Evolutionary conservation across 2,329 filamentous ascomycete genomes (phyloP).

Genomic region (Cordyceps pruinosa): DNA sequence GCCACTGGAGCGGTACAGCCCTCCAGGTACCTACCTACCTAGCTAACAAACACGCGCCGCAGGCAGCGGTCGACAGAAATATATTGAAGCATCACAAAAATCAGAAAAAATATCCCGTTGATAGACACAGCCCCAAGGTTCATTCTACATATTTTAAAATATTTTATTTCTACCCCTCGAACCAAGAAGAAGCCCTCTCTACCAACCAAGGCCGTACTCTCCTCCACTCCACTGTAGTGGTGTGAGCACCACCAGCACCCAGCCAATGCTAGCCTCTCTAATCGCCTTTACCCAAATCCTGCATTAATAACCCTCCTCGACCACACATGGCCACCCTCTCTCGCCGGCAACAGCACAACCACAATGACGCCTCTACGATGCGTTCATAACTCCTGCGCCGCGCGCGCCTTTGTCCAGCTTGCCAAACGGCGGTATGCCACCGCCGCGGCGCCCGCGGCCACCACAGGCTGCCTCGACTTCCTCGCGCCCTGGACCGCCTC

Average conservation of each 20-base stretch:
- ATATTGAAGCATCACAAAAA: too few relatives aligned
- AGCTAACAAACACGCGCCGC: too few relatives aligned
- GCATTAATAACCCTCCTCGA: conserved; percentile 10
- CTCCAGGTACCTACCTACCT: too few relatives aligned
- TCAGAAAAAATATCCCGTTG: too few relatives aligned
- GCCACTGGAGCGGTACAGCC: too few relatives aligned
- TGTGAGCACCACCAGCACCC: neutral
- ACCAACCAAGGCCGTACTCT: too few relatives aligned
- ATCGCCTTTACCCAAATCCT: conserved; percentile 5
- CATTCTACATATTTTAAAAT: too few relatives aligned
- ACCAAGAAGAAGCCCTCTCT: neutral
- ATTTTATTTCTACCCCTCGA: neutral
- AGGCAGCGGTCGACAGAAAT: too few relatives aligned
- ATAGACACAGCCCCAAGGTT: too few relatives aligned
- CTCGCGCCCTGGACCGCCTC: conserved; percentile 28
- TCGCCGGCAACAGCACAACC: conserved; percentile 1
- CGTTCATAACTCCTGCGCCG: conserved; percentile 31
- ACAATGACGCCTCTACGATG: conserved; percentile 32
- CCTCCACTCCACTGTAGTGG: neutral
- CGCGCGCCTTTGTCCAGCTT: conserved; percentile 35
- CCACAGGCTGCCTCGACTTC: conserved; percentile 29
- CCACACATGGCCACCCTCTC: neutral
- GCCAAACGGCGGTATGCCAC: conserved; percentile 27
- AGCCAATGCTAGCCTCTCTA: conserved; percentile 16
- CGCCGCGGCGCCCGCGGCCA: conserved; percentile 19